Conservation (phyloP, 73 alveolate genomes). For the Paramecium sexaurelia region DNA sequence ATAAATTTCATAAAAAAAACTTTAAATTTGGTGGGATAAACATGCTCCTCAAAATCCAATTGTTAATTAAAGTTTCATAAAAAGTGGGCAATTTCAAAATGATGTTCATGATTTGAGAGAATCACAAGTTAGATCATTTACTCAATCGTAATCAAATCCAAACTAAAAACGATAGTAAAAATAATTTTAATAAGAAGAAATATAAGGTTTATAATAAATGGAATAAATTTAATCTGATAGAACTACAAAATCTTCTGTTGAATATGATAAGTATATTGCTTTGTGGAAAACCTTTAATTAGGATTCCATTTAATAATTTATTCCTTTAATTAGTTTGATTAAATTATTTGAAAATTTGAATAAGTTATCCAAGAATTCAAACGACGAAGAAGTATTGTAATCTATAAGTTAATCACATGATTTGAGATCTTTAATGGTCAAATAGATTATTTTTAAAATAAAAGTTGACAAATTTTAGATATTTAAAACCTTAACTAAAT, state of each 20-base stretch:
- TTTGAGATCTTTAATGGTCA: not conserved
- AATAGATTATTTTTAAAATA: not conserved
- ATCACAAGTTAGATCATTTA: not conserved
- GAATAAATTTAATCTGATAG: not conserved
- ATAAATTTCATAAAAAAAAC: not conserved
- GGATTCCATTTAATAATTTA: not conserved
- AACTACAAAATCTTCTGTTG: not conserved
- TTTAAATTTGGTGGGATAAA: not conserved
- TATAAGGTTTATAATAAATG: not conserved
- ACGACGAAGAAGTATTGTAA: not conserved
- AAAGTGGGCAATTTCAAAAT: not conserved
- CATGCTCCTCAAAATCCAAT: constrained; percentile 24
- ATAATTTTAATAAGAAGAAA: not conserved
- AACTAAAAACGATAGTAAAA: not conserved
- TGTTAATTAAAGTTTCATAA: not conserved
- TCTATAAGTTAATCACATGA: not conserved
- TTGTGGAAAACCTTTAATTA: not conserved
- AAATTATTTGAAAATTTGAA: not conserved
- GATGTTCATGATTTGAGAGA: constrained; percentile 6
- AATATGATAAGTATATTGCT: not conserved
- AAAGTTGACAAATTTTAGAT: not conserved
- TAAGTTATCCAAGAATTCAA: not conserved
- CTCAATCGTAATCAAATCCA: not conserved
- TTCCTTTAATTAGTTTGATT: not conserved
- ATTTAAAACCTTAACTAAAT: not conserved